phyloP scores from a whole-genome alignment of 1,139 yeast species.

The Maudiozyma humilis region DNA sequence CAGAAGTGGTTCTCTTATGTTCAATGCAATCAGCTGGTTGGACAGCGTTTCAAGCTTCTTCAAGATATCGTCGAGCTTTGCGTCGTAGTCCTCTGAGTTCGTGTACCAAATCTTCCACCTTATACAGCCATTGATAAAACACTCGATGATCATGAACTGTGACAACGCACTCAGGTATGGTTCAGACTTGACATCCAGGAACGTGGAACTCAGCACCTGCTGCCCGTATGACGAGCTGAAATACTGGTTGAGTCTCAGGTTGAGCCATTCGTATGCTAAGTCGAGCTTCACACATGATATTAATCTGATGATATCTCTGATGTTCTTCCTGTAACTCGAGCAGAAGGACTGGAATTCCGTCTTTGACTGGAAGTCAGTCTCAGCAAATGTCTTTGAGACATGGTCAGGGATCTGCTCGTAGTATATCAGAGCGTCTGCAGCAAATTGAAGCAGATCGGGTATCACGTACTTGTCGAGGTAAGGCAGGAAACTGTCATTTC shows the following conservation, averaged over 20 bases:
- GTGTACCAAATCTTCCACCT: constrained; percentile 93
- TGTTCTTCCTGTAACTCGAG: constrained; percentile 69
- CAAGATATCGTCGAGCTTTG: constrained; percentile 48
- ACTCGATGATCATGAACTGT: constrained; percentile 80
- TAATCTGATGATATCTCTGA: constrained; percentile 85
- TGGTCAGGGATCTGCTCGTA: constrained; percentile 64
- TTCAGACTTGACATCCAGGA: constrained; percentile 49
- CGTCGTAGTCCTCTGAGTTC: constrained; percentile 48
- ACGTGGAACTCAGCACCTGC: constrained; percentile 49
- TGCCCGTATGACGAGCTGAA: constrained; percentile 69
- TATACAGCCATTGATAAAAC: constrained; percentile 86
- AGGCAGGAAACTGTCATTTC: constrained; percentile 61
- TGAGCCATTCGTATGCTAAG: constrained; percentile 76
- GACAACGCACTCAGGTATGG: constrained; percentile 71
- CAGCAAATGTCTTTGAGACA: constrained; percentile 56
- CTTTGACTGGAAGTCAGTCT: constrained; percentile 78
- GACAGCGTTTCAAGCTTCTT: constrained; percentile 68
- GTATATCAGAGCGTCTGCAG: constrained; percentile 72
- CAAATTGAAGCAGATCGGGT: constrained; percentile 62
- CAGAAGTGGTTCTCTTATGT: constrained; percentile 69
- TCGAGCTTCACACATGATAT: constrained; percentile 81
- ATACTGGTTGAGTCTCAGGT: constrained; percentile 59
- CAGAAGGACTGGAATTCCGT: constrained; percentile 76
- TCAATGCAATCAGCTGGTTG: constrained; percentile 65
- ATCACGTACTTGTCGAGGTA: constrained; percentile 39